Conservation (phyloP, 768 basidiomycete species). For the Mrakia hoshinonis region DNA sequence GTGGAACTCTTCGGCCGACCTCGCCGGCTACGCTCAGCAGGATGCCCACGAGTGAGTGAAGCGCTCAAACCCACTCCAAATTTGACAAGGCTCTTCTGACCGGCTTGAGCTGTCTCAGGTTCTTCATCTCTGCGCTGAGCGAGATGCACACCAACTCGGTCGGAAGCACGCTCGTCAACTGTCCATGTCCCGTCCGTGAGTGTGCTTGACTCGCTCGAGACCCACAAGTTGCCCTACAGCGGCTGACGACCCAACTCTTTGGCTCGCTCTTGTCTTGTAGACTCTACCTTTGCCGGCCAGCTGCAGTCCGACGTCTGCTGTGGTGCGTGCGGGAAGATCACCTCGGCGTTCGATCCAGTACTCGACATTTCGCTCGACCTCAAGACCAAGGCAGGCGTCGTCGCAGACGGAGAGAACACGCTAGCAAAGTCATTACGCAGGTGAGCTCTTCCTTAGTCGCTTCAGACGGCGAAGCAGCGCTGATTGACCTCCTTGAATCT, state of each 20-base stretch:
- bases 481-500: background rate
- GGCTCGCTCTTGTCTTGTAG: constrained; percentile 27
- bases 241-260: background rate
- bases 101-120: constrained; percentile 15
- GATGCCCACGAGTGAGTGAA: constrained; percentile 88
- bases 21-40: constrained; percentile 88
- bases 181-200: constrained; percentile 60
- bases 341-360: constrained; percentile 75
- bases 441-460: constrained; percentile 42
- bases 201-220: constrained; percentile 13
- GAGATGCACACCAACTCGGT: constrained; percentile 74
- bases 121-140: constrained; percentile 54
- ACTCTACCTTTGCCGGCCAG: constrained; percentile 77
- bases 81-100: background rate
- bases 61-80: constrained; percentile 36
- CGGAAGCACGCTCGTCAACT: constrained; percentile 50
- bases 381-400: constrained; percentile 41
- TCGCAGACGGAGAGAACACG: constrained; percentile 50
- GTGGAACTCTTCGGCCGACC: constrained; percentile 61
- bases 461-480: background rate
- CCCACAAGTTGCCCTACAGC: background rate
- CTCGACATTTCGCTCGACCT: constrained; percentile 84
- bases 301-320: constrained; percentile 85
- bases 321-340: constrained; percentile 69
- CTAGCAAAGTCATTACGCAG: constrained; percentile 66